Evolutionary conservation across 345 rosid species (phyloP).

Genomic region (Syzygium aromaticum): DNA sequence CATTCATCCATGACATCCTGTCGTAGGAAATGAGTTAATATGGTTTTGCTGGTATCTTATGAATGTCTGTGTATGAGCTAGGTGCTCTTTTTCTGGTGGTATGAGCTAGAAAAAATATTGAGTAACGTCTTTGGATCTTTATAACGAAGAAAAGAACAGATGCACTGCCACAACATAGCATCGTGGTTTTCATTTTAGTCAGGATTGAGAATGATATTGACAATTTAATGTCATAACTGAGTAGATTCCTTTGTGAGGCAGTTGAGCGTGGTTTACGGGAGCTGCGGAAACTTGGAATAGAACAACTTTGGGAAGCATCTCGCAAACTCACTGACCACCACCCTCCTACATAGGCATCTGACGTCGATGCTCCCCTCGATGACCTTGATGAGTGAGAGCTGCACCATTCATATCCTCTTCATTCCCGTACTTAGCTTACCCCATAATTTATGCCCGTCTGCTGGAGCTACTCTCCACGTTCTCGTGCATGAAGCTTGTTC

Average conservation of each 20-base stretch:
- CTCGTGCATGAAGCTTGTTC: background rate
- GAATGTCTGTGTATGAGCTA: background rate
- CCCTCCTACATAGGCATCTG: conserved; percentile 6
- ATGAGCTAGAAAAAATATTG: background rate
- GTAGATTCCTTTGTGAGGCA: conserved; percentile 9
- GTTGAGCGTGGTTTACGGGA: conserved; percentile 76
- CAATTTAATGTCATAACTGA: background rate
- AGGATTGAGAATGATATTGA: background rate
- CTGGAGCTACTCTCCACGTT: background rate
- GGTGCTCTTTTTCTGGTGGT: background rate
- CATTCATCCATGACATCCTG: background rate
- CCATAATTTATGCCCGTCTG: background rate
- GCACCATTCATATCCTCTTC: background rate
- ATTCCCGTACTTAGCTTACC: background rate
- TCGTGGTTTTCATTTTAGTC: background rate
- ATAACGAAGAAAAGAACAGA: background rate
- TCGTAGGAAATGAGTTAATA: background rate
- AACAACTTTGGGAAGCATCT: conserved; percentile 91
- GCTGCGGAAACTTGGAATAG: conserved; percentile 80
- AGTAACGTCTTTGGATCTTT: background rate
- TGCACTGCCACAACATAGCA: background rate
- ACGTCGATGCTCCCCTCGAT: conserved; percentile 8
- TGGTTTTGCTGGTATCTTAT: background rate
- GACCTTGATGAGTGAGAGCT: background rate
- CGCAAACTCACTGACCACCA: conserved; percentile 48